Percentiles rank a stretch among this genome's conserved stretches.
Evolutionary conservation across 2,329 filamentous ascomycete species (phyloP).

Genomic region (Calonectria pseudoturangicola): DNA sequence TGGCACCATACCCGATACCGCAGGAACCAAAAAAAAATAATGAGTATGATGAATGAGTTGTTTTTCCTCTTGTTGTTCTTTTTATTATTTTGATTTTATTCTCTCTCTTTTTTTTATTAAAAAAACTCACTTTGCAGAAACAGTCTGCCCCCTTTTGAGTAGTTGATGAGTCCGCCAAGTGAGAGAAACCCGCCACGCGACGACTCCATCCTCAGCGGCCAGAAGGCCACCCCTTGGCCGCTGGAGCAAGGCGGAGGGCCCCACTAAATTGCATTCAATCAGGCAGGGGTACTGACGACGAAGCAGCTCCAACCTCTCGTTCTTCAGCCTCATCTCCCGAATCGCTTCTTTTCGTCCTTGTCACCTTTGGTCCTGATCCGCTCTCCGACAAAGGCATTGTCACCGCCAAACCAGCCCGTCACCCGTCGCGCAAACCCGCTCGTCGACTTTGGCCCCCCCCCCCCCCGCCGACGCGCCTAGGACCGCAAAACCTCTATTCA

Average conservation of each 20-base stretch:
- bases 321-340: slow-evolving; percentile 22
- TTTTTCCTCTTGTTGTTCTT: background rate
- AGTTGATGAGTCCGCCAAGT: slow-evolving; percentile 15
- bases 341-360: background rate
- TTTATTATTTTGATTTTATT: background rate
- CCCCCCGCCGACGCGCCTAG: background rate
- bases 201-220: background rate
- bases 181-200: slow-evolving; percentile 25
- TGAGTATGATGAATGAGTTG: background rate
- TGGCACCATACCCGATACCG: slow-evolving; percentile 17
- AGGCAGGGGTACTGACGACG: slow-evolving; percentile 24
- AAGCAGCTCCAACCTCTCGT: slow-evolving; percentile 26
- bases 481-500: background rate
- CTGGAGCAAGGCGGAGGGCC: slow-evolving; percentile 27
- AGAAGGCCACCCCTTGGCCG: background rate
- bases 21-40: background rate
- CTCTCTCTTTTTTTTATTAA: background rate
- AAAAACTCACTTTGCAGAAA: slow-evolving; percentile 16
- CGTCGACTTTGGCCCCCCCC: background rate
- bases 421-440: background rate
- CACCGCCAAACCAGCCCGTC: background rate
- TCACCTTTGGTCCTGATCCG: background rate
- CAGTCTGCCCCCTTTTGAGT: slow-evolving; percentile 20
- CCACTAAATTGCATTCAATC: slow-evolving; percentile 29
- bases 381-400: background rate